These are phyloP conservation scores for Apiospora pterosperma DNA, from an alignment of 2,329 filamentous ascomycete species.

Conservation along the genomic window DNA sequence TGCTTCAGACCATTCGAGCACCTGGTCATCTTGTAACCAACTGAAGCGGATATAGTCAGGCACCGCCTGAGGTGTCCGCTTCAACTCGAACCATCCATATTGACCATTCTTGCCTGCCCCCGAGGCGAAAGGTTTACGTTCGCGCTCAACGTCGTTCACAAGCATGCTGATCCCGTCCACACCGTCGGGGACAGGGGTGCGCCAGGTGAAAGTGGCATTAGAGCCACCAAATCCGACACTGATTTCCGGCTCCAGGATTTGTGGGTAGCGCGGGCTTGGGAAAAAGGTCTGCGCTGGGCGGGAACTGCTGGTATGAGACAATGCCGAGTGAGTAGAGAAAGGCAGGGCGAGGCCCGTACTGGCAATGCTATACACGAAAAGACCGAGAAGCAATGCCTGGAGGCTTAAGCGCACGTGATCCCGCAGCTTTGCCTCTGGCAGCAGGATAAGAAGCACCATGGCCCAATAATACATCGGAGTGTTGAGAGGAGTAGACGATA, in stretches of 20 bases:
- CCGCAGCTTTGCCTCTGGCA: background rate
- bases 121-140: background rate
- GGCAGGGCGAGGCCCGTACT: background rate
- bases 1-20: conserved; percentile 10
- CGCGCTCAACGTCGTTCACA: conserved; percentile 10
- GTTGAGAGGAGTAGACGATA: conserved; percentile 48
- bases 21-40: conserved; percentile 10
- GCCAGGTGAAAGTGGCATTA: conserved; percentile 10
- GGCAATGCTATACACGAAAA: conserved; percentile 73
- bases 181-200: background rate
- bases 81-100: conserved; percentile 10
- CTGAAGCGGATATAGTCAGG: conserved; percentile 15
- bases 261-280: background rate
- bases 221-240: conserved; percentile 3
- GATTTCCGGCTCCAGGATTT: conserved; percentile 12
- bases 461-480: conserved; percentile 57
- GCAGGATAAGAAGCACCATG: conserved; percentile 58
- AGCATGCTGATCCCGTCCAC: conserved; percentile 11
- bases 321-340: background rate
- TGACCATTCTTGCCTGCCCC: background rate
- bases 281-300: background rate
- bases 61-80: conserved; percentile 15
- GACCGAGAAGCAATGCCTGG: conserved; percentile 68
- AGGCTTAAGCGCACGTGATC: background rate
- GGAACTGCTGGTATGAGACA: background rate